Evolutionary conservation across 1,284 basidiomycete genomes (phyloP), one percentile per base, ranked within the genome.

Genomic region (Pseudozyma hubeiensis): DNA sequence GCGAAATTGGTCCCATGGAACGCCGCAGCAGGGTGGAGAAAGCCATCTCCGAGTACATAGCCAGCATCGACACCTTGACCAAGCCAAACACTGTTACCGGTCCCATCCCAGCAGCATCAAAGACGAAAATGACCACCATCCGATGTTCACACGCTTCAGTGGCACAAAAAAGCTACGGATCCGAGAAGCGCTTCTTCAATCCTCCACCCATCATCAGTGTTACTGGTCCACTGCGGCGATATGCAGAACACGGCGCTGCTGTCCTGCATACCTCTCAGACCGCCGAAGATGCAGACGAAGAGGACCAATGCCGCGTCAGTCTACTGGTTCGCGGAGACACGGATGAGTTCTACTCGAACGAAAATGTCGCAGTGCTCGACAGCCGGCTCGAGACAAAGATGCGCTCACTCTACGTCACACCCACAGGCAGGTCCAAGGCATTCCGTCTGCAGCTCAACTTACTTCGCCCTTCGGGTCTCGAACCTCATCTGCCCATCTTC

Each of bases 151-250:
- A 94, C 77, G 92, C 93, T 34, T 92, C 92, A 17, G 93, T 93
- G 48, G 93, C 93, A 0, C 93, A 94, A 86, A 94, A 94, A 85
- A 93, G 92, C 9, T 94, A 94, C 82, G 93, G 93, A 55, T 92
- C 90, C 83, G 93, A 94, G 86, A 94, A 94, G 85, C 91, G 93
- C 53, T 94, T 93, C 83, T 88, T 94, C 51, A 93, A 92, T 81
- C 93, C 93, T 3, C 93, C 93, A 4, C 93, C 93, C 16, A 89
- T 94, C 68, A 92, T 94, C 48, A 91, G 92, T 75, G 91, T 94
- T 76, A 91, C 92, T 78, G 92, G 93, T 14, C 91, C 92, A 13
- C 54, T 77, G 13, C 63, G 75, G 35, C 54, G 71, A n/a, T 74
- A 74, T 24, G 71, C 71, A 11, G 71, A 74, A 52, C 61, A 69